These are phyloP conservation scores for Nymphaea colorata DNA, from an alignment of 164 flowering plant species.

Conservation along the genomic window DNA sequence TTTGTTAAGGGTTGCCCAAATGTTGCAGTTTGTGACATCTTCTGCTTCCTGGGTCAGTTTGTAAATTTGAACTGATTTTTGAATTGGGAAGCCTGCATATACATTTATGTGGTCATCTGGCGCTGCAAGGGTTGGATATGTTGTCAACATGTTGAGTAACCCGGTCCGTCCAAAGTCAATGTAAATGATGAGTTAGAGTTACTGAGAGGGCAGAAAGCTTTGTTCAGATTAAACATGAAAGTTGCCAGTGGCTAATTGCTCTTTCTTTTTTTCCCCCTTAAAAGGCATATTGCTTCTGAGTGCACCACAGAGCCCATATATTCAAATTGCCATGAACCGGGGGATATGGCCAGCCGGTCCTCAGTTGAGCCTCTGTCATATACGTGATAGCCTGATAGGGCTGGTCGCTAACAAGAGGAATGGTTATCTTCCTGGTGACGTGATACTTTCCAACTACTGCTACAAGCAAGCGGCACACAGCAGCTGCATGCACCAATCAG, in stretches of 20 bases:
- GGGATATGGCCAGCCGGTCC: conserved; percentile 43
- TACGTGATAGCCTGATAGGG: conserved; percentile 26
- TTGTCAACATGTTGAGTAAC: no score
- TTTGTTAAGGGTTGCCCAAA: conserved; percentile 28
- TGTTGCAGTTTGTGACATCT: conserved; percentile 23
- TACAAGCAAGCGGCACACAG: conserved; percentile 37
- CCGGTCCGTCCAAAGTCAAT: no score
- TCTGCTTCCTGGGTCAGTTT: conserved; percentile 28
- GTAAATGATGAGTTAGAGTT: no score
- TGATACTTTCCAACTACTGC: conserved; percentile 35
- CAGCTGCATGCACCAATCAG: conserved; percentile 31
- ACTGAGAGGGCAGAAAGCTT: no score
- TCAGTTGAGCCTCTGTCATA: conserved; percentile 44
- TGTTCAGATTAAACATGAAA: not conserved
- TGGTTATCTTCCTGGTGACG: conserved; percentile 23
- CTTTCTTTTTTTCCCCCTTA: not conserved
- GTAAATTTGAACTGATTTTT: not conserved
- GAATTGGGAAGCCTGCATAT: no score
- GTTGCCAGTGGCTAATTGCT: not conserved
- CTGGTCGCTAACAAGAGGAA: conserved; percentile 31
- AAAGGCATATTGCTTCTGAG: conserved; percentile 45
- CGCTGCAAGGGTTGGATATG: no score
- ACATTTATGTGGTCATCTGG: no score
- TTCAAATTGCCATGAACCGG: conserved; percentile 51
- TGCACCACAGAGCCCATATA: conserved; percentile 38